phyloP scores from a whole-genome alignment of 1,284 basidiomycete genomes.

The Trichosporon sp. region DNA sequence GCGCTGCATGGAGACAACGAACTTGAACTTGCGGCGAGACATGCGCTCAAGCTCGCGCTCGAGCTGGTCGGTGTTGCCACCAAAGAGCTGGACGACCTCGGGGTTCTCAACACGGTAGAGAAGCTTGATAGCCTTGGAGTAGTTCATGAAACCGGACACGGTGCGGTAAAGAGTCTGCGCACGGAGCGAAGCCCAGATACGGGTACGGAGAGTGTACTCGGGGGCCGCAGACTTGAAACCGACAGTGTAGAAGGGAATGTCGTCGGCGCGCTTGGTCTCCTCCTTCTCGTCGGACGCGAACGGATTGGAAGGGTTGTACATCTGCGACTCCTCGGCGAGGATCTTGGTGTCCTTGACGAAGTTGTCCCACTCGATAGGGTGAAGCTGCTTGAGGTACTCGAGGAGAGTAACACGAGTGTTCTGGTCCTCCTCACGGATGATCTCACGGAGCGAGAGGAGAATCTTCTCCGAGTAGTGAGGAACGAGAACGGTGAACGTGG shows the following conservation, averaged over 20 bases:
- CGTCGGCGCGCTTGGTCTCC: conserved; percentile 76
- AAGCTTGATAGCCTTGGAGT: conserved; percentile 99
- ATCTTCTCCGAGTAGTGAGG: conserved; percentile 98
- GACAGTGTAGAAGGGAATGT: conserved; percentile 97
- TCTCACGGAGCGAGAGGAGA: conserved; percentile 86
- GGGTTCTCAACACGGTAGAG: conserved; percentile 99
- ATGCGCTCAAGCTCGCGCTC: conserved; percentile 97
- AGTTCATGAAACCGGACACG: conserved; percentile 99
- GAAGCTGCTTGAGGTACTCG: conserved; percentile 97
- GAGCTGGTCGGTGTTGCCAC: conserved; percentile 95
- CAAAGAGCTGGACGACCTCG: conserved; percentile 94
- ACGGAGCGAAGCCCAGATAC: conserved; percentile 97
- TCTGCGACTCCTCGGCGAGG: conserved; percentile 89
- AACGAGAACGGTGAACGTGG: conserved; percentile 91
- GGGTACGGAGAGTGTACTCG: conserved; percentile 96
- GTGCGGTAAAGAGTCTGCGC: conserved; percentile 98
- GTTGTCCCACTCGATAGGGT: conserved; percentile 98
- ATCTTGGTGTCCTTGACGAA: conserved; percentile 99
- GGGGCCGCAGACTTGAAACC: conserved; percentile 99
- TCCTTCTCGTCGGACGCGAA: conserved; percentile 81
- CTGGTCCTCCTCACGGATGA: conserved; percentile 95
- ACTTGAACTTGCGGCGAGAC: conserved; percentile 98
- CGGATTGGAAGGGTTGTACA: conserved; percentile 73
- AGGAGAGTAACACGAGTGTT: conserved; percentile 90
- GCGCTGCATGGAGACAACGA: conserved; percentile 98